phyloP scores from a whole-genome alignment of 2,329 filamentous ascomycete genomes.

The Talaromyces sp. region DNA sequence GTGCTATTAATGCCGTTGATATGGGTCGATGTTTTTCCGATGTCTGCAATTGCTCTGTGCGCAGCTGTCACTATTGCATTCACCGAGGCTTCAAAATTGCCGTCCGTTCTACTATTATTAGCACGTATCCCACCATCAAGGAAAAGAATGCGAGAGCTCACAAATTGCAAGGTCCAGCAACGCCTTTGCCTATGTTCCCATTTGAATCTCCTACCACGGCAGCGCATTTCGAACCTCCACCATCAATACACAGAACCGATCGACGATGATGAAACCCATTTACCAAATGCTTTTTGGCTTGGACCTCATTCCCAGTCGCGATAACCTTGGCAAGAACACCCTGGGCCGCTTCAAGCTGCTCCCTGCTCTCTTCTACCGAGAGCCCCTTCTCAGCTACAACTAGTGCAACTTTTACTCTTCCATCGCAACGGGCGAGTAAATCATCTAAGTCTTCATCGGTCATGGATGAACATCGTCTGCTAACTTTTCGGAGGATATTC shows the following conservation, averaged over 20 bases:
- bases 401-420: slow-evolving; percentile 37
- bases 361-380: slow-evolving; percentile 25
- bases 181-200: slow-evolving; percentile 29
- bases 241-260: slow-evolving; percentile 40
- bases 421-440: slow-evolving; percentile 27
- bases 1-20: slow-evolving; percentile 1
- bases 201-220: slow-evolving; percentile 32
- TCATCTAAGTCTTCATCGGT: slow-evolving; percentile 29
- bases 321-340: slow-evolving; percentile 27
- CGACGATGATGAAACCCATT: neutral
- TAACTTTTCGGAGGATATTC: slow-evolving; percentile 33
- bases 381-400: slow-evolving; percentile 27
- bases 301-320: slow-evolving; percentile 9
- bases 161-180: slow-evolving; percentile 41
- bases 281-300: slow-evolving; percentile 12
- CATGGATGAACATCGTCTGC: slow-evolving; percentile 20
- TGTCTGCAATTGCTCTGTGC: slow-evolving; percentile 19
- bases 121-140: neutral
- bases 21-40: neutral
- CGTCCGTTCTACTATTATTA: slow-evolving; percentile 22
- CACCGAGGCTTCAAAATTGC: slow-evolving; percentile 26
- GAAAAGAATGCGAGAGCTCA: slow-evolving; percentile 19
- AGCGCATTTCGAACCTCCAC: slow-evolving; percentile 44
- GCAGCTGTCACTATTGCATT: slow-evolving; percentile 26
- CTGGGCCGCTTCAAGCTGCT: slow-evolving; percentile 23